Evolutionary conservation across 495 filamentous ascomycete species (phyloP), one percentile per base, ranked within the genome.

Genomic region (Xylaria sp.): DNA sequence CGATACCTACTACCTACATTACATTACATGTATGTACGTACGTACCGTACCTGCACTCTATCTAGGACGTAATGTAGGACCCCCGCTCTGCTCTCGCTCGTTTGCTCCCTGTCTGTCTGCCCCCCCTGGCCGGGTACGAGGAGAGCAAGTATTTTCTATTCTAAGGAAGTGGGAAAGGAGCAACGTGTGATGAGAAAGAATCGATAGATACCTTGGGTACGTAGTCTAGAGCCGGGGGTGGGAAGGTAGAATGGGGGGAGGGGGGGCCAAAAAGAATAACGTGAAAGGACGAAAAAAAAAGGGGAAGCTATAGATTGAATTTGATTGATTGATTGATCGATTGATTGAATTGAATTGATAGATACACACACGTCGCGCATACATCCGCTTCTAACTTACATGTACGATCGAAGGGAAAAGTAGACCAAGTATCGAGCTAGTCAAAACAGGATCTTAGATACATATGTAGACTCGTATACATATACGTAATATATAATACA

Each of bases 91-190:
- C 8, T 6, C 26, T 70, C 46, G 19, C 11, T 53, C 57, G 35
- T 43, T 41, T 41, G n/a, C 21, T n/a, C 59, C 59, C n/a, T 43
- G 21, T 26, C 41, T 70, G n/a, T n/a, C n/a, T 63, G 58, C 53
- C 48, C 46, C 68, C 6, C 35, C n/a, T n/a, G n/a, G n/a, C n/a
- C n/a, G n/a, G 68, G 68, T 55, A 63, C 68, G 68, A 70, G 44
- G 17, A 46, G 50, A 44, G 52, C 40, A 53, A 35, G 26, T 59
- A 59, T 59, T 37, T 8, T 37, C n/a, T n/a, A n/a, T 31, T 58
- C 53, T 40, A 61, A 50, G 43, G 29, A 19, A 46, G 41, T 21
- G 8, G 46, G 44, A 46, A 55, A 19, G 12, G 12, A 15, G 31
- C 43, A 52, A 61, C 35, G 48, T 67, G 64, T 67, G 66, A 68